These are phyloP conservation scores for Phytophthora fragariae DNA, from an alignment of 352 stramenopile genomes.

Conservation along the genomic window DNA sequence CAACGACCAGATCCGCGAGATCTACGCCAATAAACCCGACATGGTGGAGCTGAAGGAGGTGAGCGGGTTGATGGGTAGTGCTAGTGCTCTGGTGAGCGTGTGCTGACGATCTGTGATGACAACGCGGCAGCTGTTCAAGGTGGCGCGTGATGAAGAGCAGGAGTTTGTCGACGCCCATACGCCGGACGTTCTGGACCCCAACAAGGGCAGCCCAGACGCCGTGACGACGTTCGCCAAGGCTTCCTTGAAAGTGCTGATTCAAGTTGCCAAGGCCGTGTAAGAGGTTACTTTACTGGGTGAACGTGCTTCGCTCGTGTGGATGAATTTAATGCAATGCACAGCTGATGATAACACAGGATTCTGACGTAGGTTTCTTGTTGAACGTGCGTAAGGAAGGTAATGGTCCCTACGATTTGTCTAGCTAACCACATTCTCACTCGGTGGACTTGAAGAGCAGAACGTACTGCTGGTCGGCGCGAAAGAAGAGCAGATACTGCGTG, in stretches of 20 bases:
- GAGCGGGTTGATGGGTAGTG: background rate
- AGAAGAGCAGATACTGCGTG: slow-evolving; percentile 91
- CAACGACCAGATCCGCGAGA: slow-evolving; percentile 90
- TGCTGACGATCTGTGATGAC: slow-evolving; percentile 9
- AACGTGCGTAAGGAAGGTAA: slow-evolving; percentile 12
- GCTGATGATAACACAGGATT: slow-evolving; percentile 12
- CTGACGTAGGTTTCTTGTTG: slow-evolving; percentile 5
- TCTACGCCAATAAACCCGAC: slow-evolving; percentile 72
- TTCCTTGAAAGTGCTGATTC: slow-evolving; percentile 67
- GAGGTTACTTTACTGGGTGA: slow-evolving; percentile 36
- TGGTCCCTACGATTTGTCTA: slow-evolving; percentile 12
- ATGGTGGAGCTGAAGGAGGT: slow-evolving; percentile 78
- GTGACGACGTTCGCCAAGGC: slow-evolving; percentile 63
- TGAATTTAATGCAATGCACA: slow-evolving; percentile 29
- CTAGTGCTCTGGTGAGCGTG: background rate
- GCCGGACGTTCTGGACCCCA: slow-evolving; percentile 51
- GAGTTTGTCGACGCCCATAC: slow-evolving; percentile 71
- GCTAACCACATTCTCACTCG: slow-evolving; percentile 46
- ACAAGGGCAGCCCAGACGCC: slow-evolving; percentile 45
- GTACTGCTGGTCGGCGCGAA: slow-evolving; percentile 84
- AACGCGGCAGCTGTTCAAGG: slow-evolving; percentile 72
- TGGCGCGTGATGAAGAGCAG: slow-evolving; percentile 74
- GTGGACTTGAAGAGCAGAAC: slow-evolving; percentile 87
- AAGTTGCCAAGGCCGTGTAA: slow-evolving; percentile 58
- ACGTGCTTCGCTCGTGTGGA: slow-evolving; percentile 1